Evolutionary conservation across 2,329 filamentous ascomycete genomes (phyloP), one percentile per base, ranked within the genome.

Genomic region (Fusarium sp.): DNA sequence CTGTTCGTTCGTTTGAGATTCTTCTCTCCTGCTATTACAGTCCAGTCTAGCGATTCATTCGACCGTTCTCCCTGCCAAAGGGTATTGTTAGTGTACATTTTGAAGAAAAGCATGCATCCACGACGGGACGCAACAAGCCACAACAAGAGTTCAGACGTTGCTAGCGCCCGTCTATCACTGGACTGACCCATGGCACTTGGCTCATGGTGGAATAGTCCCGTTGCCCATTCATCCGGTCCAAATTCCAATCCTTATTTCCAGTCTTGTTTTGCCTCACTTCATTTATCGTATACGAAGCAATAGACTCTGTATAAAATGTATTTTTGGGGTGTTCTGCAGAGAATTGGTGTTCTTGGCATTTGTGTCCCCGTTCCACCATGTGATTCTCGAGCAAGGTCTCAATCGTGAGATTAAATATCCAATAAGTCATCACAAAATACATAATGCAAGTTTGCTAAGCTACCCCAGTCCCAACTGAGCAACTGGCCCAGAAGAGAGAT

Each of bases 151-250:
- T 64, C 71, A 68, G 66, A 64, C 69, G 66, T 68, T 75, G 49
- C 52, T 73, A 75, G 73, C 62, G 62, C 66, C 73, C 72, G 64
- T 75, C 72, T 50, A 75, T 70, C 66, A 60, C 62, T 30, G 18
- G 28, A 35, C 37, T 62, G 19, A 15, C 56, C 33, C 43, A 59
- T 52, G 32, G 38, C n/a, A 25, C 54, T 44, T 60, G 28, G 38
- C 43, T 61, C 37, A 60, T 50, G 49, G 49, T 54, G 52, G 52
- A 60, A 56, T 47, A 71, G 58, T 47, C 57, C 65, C 52, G 70
- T 60, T 53, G 40, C 43, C 67, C 67, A 46, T 72, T 43, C 50
- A 58, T 47, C 47, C 63, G 33, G 58, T 61, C 52, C 33, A 59
- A 69, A 72, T 74, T 72, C 67, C 58, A 61, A 8, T 58, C 35